These are phyloP conservation scores for Pseudoneurospora amorphoporcata DNA, from an alignment of 495 filamentous ascomycete species.

Conservation along the genomic window DNA sequence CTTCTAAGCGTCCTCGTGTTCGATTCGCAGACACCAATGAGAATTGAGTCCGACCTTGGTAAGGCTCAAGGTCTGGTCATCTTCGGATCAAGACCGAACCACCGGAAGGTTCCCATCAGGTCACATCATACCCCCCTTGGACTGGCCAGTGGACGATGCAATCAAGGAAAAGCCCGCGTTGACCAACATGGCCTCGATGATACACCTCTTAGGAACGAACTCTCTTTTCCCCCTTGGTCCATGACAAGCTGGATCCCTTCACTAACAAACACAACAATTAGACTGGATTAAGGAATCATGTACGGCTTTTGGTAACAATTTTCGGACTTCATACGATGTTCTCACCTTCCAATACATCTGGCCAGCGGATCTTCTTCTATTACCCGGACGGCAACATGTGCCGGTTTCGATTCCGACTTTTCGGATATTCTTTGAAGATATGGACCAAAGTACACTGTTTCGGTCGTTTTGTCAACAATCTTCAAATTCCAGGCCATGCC, in stretches of 20 bases:
- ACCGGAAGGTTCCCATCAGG: background rate
- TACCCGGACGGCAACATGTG: background rate
- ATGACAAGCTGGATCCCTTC: background rate
- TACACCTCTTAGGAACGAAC: background rate
- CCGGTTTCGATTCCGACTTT: background rate
- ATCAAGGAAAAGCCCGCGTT: background rate
- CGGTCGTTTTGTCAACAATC: background rate
- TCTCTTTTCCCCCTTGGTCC: background rate
- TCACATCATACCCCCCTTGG: background rate
- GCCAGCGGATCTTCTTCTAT: too few species aligned
- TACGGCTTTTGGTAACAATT: background rate
- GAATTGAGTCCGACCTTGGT: background rate
- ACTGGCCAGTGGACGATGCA: background rate
- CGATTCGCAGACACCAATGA: slow-evolving; percentile 1
- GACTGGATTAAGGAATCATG: background rate
- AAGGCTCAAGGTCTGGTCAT: background rate
- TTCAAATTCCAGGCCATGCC: background rate
- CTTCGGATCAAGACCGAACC: background rate
- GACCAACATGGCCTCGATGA: background rate
- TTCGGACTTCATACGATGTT: background rate
- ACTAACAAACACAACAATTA: background rate
- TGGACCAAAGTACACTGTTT: background rate
- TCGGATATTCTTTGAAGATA: background rate
- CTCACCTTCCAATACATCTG: background rate
- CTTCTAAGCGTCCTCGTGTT: slow-evolving; percentile 3